A percentile compares a stretch with the other conserved stretches of the same genome.
These are phyloP conservation scores for Xylariomycetidae sp. DNA, from an alignment of 2,329 filamentous ascomycete genomes.

Conservation along the genomic window DNA sequence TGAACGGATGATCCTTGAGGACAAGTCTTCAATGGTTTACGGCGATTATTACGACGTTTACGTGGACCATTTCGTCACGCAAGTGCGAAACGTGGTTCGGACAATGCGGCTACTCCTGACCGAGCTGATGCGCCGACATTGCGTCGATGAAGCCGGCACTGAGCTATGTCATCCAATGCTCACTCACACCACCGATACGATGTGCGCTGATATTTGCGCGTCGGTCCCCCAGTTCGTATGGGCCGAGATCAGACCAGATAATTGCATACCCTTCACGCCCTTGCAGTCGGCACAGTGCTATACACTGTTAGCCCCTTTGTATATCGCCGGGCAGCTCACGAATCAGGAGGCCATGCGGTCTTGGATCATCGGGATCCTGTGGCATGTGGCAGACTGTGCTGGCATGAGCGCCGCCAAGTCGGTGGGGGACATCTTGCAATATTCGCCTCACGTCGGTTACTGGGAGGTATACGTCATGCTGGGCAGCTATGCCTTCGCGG, in stretches of 20 bases:
- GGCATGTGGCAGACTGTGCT: constrained; percentile 13
- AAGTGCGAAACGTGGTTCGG: constrained; percentile 17
- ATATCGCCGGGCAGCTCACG: constrained; percentile 7
- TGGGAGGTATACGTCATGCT: constrained; percentile 19
- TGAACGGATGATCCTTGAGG: not conserved
- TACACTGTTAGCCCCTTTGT: constrained; percentile 15
- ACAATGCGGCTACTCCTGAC: constrained; percentile 16
- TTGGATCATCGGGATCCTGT: constrained; percentile 12
- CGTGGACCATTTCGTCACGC: constrained; percentile 13
- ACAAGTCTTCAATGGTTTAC: constrained; percentile 6
- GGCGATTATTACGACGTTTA: constrained; percentile 15
- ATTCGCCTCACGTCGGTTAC: constrained; percentile 7
- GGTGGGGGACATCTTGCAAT: constrained; percentile 8
- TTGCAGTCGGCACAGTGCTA: constrained; percentile 16
- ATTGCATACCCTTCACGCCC: constrained; percentile 10
- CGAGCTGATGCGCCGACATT: constrained; percentile 3
- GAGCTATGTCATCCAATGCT: not conserved
- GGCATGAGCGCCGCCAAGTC: constrained; percentile 10
- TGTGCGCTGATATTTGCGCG: constrained; percentile 11
- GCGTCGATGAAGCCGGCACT: not conserved
- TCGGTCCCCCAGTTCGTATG: constrained; percentile 15
- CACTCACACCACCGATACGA: not conserved
- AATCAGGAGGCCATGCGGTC: constrained; percentile 2
- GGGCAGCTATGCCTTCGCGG: constrained; percentile 22
- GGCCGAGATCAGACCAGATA: constrained; percentile 4